Evolutionary conservation across 1,139 yeast species (phyloP), one percentile per base, ranked within the genome.

Genomic region (Lodderomyces beijingensis): DNA sequence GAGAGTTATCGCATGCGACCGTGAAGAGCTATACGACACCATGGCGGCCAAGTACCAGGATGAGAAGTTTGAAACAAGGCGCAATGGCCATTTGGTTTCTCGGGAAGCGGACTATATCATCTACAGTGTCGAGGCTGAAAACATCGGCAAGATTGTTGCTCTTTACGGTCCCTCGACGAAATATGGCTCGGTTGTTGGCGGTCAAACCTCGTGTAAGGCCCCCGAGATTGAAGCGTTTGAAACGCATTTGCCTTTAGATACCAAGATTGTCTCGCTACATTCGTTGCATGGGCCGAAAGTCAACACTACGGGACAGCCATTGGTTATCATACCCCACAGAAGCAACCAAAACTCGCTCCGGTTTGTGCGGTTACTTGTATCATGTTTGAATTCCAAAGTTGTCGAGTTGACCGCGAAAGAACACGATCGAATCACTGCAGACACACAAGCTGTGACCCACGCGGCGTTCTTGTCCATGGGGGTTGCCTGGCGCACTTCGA

Each of bases 401-500:
- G 97, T 88, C n/a, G 70, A 76, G 35, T 64, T 91, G 27, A 70
- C 87, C 0, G 95, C 94, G 5, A 69, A 75, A 40, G 88, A 89
- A 50, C 98, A 91, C 55, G 98, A 91, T 52, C 75, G 75, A 44
- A 91, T 91, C 40, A 91, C 98, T 0, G 98, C 98, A 0, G 98
- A 91, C 54, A 93, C 97, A 3, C 98, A 91, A 56, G 98, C 97
- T 0, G 96, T 91, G 11, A 91, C 98, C 0, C 98, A 91, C 54
- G 97, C 97, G 5, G 97, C 97, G 0, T 91, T 91, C 51, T 65
- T 91, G 39, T 83, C 93, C 34, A 91, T 91, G 98, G 98, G 98
- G 2, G 79, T 81, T 7, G 98, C 98, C 2, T 91, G 98, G 98
- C 82, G 75, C 46, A 76, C 80, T 30, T 68, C 73, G 41, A 73